Conservation (phyloP, 2,329 filamentous ascomycete species). For the Ceratocystis eucalypticola region DNA sequence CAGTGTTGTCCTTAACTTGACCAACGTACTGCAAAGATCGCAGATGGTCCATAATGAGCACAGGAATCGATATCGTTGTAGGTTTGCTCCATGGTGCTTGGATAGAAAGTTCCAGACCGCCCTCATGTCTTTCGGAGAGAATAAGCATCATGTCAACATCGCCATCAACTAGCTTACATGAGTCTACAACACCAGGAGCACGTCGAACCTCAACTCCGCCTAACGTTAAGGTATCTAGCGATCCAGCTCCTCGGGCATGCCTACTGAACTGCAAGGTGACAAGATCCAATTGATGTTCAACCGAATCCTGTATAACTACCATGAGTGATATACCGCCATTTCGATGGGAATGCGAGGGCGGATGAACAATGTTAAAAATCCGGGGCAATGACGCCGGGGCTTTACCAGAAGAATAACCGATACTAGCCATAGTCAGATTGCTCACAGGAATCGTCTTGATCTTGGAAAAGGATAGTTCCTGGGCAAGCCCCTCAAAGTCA, state of each 20-base stretch:
- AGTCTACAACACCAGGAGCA: constrained; percentile 56
- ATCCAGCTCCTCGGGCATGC: constrained; percentile 1
- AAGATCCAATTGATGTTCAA: constrained; percentile 45
- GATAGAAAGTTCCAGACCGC: constrained; percentile 52
- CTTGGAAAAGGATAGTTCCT: constrained; percentile 59
- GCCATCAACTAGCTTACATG: constrained; percentile 56
- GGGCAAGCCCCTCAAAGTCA: constrained; percentile 55
- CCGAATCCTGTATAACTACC: constrained; percentile 56
- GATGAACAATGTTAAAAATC: constrained; percentile 54
- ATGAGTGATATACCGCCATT: constrained; percentile 42
- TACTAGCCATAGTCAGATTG: constrained; percentile 45
- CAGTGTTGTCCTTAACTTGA: constrained; percentile 36
- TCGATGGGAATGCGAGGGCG: constrained; percentile 41
- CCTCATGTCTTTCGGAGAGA: constrained; percentile 50
- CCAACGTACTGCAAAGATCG: constrained; percentile 45
- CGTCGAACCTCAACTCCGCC: constrained; percentile 38
- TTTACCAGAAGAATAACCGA: constrained; percentile 30
- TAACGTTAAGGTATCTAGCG: constrained; percentile 15
- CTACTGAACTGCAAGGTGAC: constrained; percentile 13
- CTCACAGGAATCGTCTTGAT: constrained; percentile 54
- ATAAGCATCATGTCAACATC: constrained; percentile 55
- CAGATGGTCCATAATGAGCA: constrained; percentile 45
- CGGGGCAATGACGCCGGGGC: constrained; percentile 25
- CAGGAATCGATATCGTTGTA: constrained; percentile 51
- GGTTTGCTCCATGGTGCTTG: constrained; percentile 64